Conservation (phyloP, 805 yeast genomes). For the Monosporozyma aerobia region DNA sequence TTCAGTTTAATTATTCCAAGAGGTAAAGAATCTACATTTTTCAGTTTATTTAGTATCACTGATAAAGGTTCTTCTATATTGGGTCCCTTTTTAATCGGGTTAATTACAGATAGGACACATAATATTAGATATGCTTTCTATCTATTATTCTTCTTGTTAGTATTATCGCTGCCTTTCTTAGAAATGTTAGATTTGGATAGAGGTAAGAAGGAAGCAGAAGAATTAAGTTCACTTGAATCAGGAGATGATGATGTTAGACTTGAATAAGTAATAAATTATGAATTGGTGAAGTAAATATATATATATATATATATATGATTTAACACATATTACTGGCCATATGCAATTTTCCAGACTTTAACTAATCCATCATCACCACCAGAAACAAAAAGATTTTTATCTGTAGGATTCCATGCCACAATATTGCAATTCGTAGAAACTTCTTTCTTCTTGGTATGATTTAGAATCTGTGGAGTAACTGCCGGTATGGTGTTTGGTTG, state of each 20-base stretch:
- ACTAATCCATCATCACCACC: conserved; percentile 76
- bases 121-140: conserved; percentile 66
- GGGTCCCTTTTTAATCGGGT: conserved; percentile 66
- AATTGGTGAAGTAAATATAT: not conserved
- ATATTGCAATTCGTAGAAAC: conserved; percentile 47
- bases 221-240: conserved; percentile 21
- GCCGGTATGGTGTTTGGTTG: conserved; percentile 3
- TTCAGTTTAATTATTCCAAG: conserved; percentile 61
- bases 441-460: conserved; percentile 11
- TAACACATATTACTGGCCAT: conserved; percentile 6
- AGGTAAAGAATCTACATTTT: conserved; percentile 68
- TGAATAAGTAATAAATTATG: not conserved
- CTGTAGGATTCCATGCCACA: conserved; percentile 60
- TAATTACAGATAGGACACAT: conserved; percentile 64
- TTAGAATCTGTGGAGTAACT: too few species aligned
- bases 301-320: not conserved
- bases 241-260: not conserved
- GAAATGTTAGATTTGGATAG: conserved; percentile 47
- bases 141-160: conserved; percentile 45
- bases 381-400: conserved; percentile 55
- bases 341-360: conserved; percentile 52
- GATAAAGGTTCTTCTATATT: conserved; percentile 72
- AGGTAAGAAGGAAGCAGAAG: conserved; percentile 48
- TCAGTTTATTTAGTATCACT: conserved; percentile 66
- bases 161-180: conserved; percentile 51